phyloP scores from a whole-genome alignment of 805 yeast genomes.

The Candida incommunis region DNA sequence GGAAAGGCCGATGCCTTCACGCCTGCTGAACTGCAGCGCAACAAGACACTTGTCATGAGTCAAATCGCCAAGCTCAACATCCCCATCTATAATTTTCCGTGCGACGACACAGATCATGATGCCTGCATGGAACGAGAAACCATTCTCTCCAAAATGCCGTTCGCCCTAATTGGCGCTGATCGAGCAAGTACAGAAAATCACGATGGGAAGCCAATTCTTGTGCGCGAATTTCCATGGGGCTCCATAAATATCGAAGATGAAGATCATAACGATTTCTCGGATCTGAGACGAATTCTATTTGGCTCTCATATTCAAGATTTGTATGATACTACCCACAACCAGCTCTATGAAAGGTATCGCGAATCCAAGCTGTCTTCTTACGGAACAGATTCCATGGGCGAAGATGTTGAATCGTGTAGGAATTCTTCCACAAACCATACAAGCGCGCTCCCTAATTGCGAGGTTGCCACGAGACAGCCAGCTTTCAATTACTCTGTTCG shows the following conservation, averaged over 20 bases:
- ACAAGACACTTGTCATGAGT: conserved; percentile 39
- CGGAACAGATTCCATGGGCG: too few species aligned
- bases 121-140: conserved; percentile 12
- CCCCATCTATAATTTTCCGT: conserved; percentile 63
- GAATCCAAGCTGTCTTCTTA: conserved; percentile 6
- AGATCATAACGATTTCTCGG: conserved; percentile 71
- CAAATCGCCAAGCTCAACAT: conserved; percentile 49
- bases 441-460: too few species aligned
- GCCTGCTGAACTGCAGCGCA: conserved; percentile 38
- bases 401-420: too few species aligned
- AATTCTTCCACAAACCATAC: too few species aligned
- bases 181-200: conserved; percentile 52
- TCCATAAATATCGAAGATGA: conserved; percentile 79
- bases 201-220: conserved; percentile 52
- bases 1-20: conserved; percentile 74
- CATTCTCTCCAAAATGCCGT: conserved; percentile 48
- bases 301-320: conserved; percentile 77
- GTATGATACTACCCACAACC: conserved; percentile 67
- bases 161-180: conserved; percentile 48
- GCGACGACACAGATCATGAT: conserved; percentile 43
- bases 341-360: conserved; percentile 58
- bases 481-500: too few species aligned
- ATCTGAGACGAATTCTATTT: conserved; percentile 63
- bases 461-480: too few species aligned
- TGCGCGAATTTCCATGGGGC: conserved; percentile 85